Percentiles rank a stretch among this genome's conserved stretches.
These are phyloP conservation scores for Xylaria digitata DNA, from an alignment of 2,329 filamentous ascomycete genomes.

Conservation along the genomic window DNA sequence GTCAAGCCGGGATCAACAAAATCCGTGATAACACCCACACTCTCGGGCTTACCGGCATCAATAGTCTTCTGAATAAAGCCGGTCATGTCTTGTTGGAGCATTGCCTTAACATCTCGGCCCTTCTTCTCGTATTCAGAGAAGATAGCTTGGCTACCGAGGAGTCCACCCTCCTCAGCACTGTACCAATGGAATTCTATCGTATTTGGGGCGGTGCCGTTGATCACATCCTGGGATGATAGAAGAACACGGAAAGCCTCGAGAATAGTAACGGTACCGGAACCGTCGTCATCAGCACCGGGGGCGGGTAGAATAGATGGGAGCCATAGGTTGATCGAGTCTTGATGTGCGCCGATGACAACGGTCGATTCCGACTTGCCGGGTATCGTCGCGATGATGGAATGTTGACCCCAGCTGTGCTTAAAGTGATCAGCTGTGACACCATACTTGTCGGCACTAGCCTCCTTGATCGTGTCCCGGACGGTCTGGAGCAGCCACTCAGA, in stretches of 20 bases:
- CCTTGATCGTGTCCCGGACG: conserved; percentile 76
- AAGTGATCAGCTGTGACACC: conserved; percentile 79
- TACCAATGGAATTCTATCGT: conserved; percentile 96
- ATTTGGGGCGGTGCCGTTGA: conserved; percentile 78
- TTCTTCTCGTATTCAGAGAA: conserved; percentile 83
- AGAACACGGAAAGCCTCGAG: conserved; percentile 89
- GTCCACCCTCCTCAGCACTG: conserved; percentile 79
- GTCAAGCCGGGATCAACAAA: conserved; percentile 87
- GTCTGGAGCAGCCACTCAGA: conserved; percentile 86
- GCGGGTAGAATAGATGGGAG: conserved; percentile 85
- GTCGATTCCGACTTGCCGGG: conserved; percentile 87
- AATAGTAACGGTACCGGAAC: conserved; percentile 92
- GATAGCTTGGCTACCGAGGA: conserved; percentile 80
- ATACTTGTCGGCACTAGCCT: conserved; percentile 74
- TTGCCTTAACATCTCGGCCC: conserved; percentile 84
- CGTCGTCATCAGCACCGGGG: conserved; percentile 95
- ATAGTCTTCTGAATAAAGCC: conserved; percentile 86
- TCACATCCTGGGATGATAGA: conserved; percentile 76
- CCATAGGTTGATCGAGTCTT: conserved; percentile 95
- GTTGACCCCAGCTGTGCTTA: conserved; percentile 86
- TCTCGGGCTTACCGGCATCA: conserved; percentile 83
- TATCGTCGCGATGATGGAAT: conserved; percentile 90
- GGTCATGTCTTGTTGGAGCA: conserved; percentile 99
- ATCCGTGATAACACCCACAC: conserved; percentile 92
- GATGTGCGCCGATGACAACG: conserved; percentile 89